Evolutionary conservation across 305 asterid genomes (phyloP).

Genomic region (Stenogyne calaminthoides): DNA sequence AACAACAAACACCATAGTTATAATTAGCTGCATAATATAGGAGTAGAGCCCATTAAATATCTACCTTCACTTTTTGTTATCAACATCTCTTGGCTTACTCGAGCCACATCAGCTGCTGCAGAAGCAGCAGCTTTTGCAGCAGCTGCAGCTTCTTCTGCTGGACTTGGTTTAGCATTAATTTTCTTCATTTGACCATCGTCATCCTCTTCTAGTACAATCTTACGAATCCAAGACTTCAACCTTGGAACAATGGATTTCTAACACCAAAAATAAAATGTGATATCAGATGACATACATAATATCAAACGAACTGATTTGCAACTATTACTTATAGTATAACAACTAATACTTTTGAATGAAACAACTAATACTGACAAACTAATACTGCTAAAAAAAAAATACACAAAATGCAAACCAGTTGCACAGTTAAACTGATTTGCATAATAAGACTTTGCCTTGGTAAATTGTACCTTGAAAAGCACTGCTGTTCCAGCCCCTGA

Average conservation of each 20-base stretch:
- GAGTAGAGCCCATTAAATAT: slow-evolving; percentile 20
- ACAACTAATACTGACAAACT: too few relatives aligned
- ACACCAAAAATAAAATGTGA: slow-evolving; percentile 23
- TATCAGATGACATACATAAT: slow-evolving; percentile 24
- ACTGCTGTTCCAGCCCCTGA: slow-evolving; percentile 88
- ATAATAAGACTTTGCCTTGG: too few relatives aligned
- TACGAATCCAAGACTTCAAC: slow-evolving; percentile 93
- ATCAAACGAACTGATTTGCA: not conserved
- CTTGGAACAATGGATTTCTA: slow-evolving; percentile 79
- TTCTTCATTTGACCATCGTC: slow-evolving; percentile 43
- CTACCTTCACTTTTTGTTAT: slow-evolving; percentile 74
- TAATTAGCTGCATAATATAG: slow-evolving; percentile 4
- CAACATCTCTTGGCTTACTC: slow-evolving; percentile 86
- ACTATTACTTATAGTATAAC: too few relatives aligned
- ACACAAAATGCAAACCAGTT: too few relatives aligned
- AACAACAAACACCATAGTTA: slow-evolving; percentile 2
- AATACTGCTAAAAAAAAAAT: too few relatives aligned
- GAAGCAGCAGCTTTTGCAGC: slow-evolving; percentile 96
- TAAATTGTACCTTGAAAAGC: slow-evolving; percentile 69
- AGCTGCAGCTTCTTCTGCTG: slow-evolving; percentile 82
- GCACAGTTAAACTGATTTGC: too few relatives aligned
- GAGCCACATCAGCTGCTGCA: slow-evolving; percentile 95
- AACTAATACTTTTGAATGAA: too few relatives aligned
- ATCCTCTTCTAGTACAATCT: slow-evolving; percentile 70
- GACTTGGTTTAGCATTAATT: slow-evolving; percentile 49